These are phyloP conservation scores for Coemansia asiatica DNA, from an alignment of 192 early-diverging fungal genomes.

Conservation along the genomic window DNA sequence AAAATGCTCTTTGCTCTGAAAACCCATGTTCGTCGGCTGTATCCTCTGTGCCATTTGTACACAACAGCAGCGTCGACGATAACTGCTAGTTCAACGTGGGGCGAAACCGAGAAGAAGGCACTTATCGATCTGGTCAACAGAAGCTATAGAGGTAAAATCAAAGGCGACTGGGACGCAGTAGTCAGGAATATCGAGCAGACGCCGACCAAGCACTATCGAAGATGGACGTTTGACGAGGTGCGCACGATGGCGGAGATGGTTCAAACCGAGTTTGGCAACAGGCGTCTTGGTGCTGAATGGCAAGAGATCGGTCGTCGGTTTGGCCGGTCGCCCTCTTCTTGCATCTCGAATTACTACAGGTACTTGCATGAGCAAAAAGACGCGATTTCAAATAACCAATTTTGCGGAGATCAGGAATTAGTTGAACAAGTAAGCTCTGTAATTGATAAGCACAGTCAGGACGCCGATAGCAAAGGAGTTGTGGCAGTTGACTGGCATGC, in stretches of 20 bases:
- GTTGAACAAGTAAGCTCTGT: not conserved
- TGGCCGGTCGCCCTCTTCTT: not conserved
- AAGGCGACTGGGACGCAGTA: conserved; percentile 15
- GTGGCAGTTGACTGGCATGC: not conserved
- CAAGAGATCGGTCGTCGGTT: not conserved
- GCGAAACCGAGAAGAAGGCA: not conserved
- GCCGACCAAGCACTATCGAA: conserved; percentile 5
- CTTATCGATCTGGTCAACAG: conserved; percentile 11
- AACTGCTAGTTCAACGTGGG: not conserved
- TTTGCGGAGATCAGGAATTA: too few species aligned
- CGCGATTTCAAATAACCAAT: not conserved
- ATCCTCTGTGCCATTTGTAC: not conserved
- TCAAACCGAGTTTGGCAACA: not conserved
- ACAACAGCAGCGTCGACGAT: not conserved
- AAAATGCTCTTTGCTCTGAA: not conserved
- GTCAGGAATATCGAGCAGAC: conserved; percentile 7
- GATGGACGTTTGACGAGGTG: not conserved
- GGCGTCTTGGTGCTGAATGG: not conserved
- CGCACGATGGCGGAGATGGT: not conserved
- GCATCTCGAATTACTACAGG: not conserved
- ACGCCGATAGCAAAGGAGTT: not conserved
- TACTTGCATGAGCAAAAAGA: not conserved
- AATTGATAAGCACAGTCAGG: not conserved
- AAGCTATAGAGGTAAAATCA: conserved; percentile 6
- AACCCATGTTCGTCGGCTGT: not conserved